Evolutionary conservation across 2,329 filamentous ascomycete genomes (phyloP), one percentile per base, ranked within the genome.

Genomic region (Orbilia oligospora): DNA sequence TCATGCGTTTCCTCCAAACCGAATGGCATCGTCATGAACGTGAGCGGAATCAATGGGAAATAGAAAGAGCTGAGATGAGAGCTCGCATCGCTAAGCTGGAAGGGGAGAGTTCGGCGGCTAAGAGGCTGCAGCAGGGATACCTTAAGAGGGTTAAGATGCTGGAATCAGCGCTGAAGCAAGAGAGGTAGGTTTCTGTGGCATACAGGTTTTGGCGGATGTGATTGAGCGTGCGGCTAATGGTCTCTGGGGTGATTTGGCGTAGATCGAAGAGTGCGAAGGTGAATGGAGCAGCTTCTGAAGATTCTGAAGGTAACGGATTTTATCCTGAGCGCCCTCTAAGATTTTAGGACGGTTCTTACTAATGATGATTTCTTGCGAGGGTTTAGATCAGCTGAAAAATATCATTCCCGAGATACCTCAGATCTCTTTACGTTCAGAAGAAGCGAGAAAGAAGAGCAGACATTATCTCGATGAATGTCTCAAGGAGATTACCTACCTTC

Each of bases 1-100:
- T 99, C 44, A 99, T 99, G 96, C 94, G 96, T 85, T 99, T 99
- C 85, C 90, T 99, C 46, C 96, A 99, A 86, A 96, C 96, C 58
- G 95, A 99, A 89, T 99, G 96, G 96, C 96, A 99, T 86, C 92
- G 93, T 81, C 95, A 99, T 85, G 96, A 99, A 86, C 92, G 96
- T 85, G 96, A 97, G 84, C 91, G 96, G 82, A 99, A 99, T 86
- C 91, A 94, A 44, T 99, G 96, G 96, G 96, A 99, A 85, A 99
- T 99, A 84, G 96, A 99, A 86, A 91, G 94, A 83, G 96, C 97
- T 83, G 96, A 99, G 86, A 98, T 99, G 96, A 97, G 97, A 87
- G 94, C 93, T 81, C 91, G 97, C 83, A 97, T 99, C 86, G 95
- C 95, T 65, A 92, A 93, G 83, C 89, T 98, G 81, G 96, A 99